Percentiles rank a stretch among this genome's conserved stretches.
Conservation (phyloP, 805 yeast species). For the Wickerhamomyces queroliae region DNA sequence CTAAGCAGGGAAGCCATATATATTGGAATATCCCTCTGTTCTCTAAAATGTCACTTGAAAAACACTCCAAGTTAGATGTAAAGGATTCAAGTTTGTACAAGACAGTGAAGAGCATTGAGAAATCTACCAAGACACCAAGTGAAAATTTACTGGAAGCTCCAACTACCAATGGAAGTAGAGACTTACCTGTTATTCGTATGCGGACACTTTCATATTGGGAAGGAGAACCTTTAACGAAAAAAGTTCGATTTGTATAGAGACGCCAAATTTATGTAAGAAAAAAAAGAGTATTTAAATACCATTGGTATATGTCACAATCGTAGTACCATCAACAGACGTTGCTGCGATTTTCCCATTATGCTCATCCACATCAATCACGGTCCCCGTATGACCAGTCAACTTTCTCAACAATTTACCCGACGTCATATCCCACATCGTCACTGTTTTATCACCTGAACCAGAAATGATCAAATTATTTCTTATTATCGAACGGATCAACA, state of each 20-base stretch:
- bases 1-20: conserved; percentile 1
- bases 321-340: conserved; percentile 49
- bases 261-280: background rate
- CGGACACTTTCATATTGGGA: too few species aligned
- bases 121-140: background rate
- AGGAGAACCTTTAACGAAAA: conserved; percentile 5
- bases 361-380: conserved; percentile 55
- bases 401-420: conserved; percentile 42
- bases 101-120: background rate
- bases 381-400: conserved; percentile 54
- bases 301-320: conserved; percentile 36
- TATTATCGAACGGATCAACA: conserved; percentile 43
- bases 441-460: conserved; percentile 59
- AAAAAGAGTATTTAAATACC: background rate
- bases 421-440: conserved; percentile 55
- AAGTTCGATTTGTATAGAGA: conserved; percentile 6
- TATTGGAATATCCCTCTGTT: conserved; percentile 33
- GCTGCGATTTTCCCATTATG: conserved; percentile 38
- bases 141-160: too few species aligned
- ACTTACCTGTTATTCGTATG: too few species aligned
- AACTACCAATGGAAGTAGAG: too few species aligned
- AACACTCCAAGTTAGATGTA: conserved; percentile 4
- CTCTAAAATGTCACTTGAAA: conserved; percentile 13
- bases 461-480: conserved; percentile 37
- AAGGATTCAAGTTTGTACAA: conserved; percentile 1